Base-by-base conservation (phyloP, 345 rosid genomes). In the Salix suchowensis region DNA sequence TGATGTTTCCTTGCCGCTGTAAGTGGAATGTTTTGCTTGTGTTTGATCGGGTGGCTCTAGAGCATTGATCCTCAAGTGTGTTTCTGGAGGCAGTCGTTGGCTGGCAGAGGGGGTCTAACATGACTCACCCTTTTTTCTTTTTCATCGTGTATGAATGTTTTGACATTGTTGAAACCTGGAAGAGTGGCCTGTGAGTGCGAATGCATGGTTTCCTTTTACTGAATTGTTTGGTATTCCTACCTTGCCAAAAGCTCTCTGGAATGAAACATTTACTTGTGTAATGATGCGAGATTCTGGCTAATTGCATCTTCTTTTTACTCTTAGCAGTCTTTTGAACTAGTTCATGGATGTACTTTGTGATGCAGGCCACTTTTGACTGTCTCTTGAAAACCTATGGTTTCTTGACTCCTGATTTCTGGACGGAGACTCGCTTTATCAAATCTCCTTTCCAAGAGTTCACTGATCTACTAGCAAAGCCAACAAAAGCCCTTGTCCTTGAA, bases 351-450 rank as follows among this genome's bases (percentile, higher is more conserved):
- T 74, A 19, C 19, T 34, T 12, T 71, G 32, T 64, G 36, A 67
- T 69, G 65, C 83, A 88, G 94, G 93, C 96, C 5, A 87, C 96
- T 0, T 91, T 91, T 0, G 93, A 91, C 14, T 89, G 91, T 32
- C 89, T 91, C 19, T 69, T 88, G 74, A 88, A 91, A 82, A 91
- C 96, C 1, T 89, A 89, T 36, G 94, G 93, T 21, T 89, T 89
- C 96, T 84, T 91, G 73, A 89, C 93, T 18, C 96, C 91, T 2
- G 93, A 87, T 67, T 87, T 91, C 77, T 91, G 94, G 96, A 91
- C 69, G 80, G 93, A 89, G 40, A 89, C 93, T 0, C 86, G 81
- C 10, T 89, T 87, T 77, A 64, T 71, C 15, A 88, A 61, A 76
- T 89, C 93, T 14, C 96, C 92, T 0, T 88, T 79, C 85, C 96